phyloP scores from a whole-genome alignment of 805 yeast species.

The Barnettozyma californica region DNA sequence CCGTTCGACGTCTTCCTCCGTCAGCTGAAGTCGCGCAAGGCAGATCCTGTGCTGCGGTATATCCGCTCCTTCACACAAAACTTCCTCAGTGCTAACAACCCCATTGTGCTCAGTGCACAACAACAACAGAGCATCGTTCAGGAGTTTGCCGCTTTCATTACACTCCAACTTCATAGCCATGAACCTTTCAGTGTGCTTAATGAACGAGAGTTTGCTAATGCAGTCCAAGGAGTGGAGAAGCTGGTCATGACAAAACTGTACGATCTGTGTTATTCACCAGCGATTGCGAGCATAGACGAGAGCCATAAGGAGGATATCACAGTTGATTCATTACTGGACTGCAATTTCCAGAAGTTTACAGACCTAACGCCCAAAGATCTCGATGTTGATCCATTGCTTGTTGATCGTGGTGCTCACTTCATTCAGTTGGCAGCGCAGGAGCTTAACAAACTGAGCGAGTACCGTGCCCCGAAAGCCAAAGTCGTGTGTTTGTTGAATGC shows the following conservation, averaged over 20 bases:
- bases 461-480: conserved; percentile 92
- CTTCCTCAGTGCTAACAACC: conserved; percentile 32
- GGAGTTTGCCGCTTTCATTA: conserved; percentile 74
- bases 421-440: conserved; percentile 67
- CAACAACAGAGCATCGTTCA: conserved; percentile 74
- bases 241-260: conserved; percentile 85
- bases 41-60: conserved; percentile 86
- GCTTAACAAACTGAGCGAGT: conserved; percentile 69
- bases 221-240: conserved; percentile 90
- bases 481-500: conserved; percentile 86
- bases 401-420: conserved; percentile 47
- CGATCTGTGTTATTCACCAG: conserved; percentile 75
- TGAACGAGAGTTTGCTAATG: conserved; percentile 56
- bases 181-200: conserved; percentile 74
- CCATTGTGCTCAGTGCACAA: conserved; percentile 48
- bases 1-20: conserved; percentile 78
- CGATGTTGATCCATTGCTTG: conserved; percentile 57
- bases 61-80: conserved; percentile 78
- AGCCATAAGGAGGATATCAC: conserved; percentile 60
- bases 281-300: conserved; percentile 42
- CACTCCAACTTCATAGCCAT: conserved; percentile 50
- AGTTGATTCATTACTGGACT: conserved; percentile 48
- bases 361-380: conserved; percentile 66
- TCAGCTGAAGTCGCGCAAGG: conserved; percentile 65
- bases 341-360: conserved; percentile 53